These are phyloP conservation scores for Colletotrichum destructivum DNA, from an alignment of 2,329 filamentous ascomycete species.

Conservation along the genomic window DNA sequence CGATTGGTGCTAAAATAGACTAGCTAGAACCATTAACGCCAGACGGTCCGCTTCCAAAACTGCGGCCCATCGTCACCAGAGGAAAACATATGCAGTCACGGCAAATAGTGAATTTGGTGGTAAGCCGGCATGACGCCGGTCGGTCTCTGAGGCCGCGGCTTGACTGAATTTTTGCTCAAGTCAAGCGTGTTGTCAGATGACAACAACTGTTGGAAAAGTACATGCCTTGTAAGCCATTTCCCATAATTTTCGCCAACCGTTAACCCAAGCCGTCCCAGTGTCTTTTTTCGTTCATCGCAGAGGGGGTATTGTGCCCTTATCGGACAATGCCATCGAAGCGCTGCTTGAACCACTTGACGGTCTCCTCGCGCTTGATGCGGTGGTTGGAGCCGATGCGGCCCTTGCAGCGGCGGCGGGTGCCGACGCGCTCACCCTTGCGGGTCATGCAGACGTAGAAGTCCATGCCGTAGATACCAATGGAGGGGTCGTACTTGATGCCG, in stretches of 20 bases:
- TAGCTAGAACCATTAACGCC: slow-evolving; percentile 32
- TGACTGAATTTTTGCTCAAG: slow-evolving; percentile 67
- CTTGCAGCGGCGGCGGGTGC: slow-evolving; percentile 93
- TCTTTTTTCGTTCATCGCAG: slow-evolving; percentile 36
- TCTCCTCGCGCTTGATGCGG: slow-evolving; percentile 95
- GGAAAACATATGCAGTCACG: slow-evolving; percentile 50
- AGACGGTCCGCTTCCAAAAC: not conserved
- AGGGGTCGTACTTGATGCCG: slow-evolving; percentile 99
- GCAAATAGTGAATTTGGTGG: slow-evolving; percentile 49
- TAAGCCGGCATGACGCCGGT: slow-evolving; percentile 79
- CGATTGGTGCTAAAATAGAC: slow-evolving; percentile 30
- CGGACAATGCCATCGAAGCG: slow-evolving; percentile 99
- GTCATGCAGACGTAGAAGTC: slow-evolving; percentile 99
- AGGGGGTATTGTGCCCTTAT: slow-evolving; percentile 71
- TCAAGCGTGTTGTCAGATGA: slow-evolving; percentile 65
- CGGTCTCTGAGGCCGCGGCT: slow-evolving; percentile 82
- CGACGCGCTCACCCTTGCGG: slow-evolving; percentile 97
- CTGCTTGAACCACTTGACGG: slow-evolving; percentile 93
- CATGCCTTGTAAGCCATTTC: slow-evolving; percentile 54
- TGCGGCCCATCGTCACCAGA: slow-evolving; percentile 2
- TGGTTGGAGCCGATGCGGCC: slow-evolving; percentile 88
- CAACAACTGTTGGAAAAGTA: slow-evolving; percentile 58
- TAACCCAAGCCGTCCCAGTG: slow-evolving; percentile 44
- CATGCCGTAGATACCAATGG: slow-evolving; percentile 99
- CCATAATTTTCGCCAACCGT: slow-evolving; percentile 53